These are phyloP conservation scores for Sporisorium reilianum DNA, from an alignment of 1,284 basidiomycete genomes.

Conservation along the genomic window DNA sequence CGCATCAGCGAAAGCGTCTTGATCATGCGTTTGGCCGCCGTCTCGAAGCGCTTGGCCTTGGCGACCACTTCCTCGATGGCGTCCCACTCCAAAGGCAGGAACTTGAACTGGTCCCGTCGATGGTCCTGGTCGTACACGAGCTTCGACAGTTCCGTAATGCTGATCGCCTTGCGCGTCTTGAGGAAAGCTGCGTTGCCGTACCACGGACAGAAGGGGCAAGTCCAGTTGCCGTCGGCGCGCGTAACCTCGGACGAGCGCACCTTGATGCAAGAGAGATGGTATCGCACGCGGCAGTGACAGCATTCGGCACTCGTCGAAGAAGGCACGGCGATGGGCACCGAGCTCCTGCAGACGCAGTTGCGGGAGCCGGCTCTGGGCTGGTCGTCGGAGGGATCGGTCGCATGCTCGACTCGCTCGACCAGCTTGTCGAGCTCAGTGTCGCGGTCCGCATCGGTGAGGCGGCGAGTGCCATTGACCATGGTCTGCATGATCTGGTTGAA, in stretches of 20 bases:
- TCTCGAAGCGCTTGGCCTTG: constrained; percentile 47
- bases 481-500: constrained; percentile 42
- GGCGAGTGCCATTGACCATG: constrained; percentile 18
- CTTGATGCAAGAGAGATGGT: constrained; percentile 60
- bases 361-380: constrained; percentile 29
- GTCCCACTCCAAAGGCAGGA: constrained; percentile 52
- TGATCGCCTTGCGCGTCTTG: constrained; percentile 37
- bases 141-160: constrained; percentile 36
- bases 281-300: constrained; percentile 46
- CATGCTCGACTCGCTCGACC: constrained; percentile 41
- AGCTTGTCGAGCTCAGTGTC: constrained; percentile 43
- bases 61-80: constrained; percentile 50
- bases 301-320: constrained; percentile 45
- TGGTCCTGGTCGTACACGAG: constrained; percentile 48
- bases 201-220: constrained; percentile 60
- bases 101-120: constrained; percentile 46
- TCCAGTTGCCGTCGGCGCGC: constrained; percentile 48
- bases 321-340: constrained; percentile 24
- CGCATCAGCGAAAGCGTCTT: constrained; percentile 55
- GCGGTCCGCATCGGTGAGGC: constrained; percentile 34
- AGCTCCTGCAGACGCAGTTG: constrained; percentile 60
- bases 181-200: constrained; percentile 18
- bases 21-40: constrained; percentile 52
- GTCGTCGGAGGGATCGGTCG: constrained; percentile 42
- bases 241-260: constrained; percentile 29